These are phyloP conservation scores for Phytophthora pluvialis DNA, from an alignment of 352 stramenopile species.

Conservation along the genomic window DNA sequence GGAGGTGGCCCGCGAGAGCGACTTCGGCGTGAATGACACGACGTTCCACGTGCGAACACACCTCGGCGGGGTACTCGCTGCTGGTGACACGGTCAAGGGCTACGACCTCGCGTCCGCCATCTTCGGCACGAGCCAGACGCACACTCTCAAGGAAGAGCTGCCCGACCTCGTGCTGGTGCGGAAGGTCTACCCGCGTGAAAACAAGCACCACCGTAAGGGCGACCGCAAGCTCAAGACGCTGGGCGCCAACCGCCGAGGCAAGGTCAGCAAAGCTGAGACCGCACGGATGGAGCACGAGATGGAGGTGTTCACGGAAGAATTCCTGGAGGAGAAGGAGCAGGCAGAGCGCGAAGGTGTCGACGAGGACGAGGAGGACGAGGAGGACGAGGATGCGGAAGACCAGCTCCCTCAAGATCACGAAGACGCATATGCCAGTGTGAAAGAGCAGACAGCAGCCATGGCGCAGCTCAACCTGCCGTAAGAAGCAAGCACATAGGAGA, in stretches of 20 bases:
- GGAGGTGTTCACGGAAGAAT: constrained; percentile 69
- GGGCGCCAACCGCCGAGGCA: constrained; percentile 36
- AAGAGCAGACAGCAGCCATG: constrained; percentile 39
- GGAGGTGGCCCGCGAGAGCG: constrained; percentile 67
- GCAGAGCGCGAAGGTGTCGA: constrained; percentile 34
- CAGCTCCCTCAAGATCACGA: constrained; percentile 14
- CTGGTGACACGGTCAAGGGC: constrained; percentile 73
- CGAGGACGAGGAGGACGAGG: constrained; percentile 27
- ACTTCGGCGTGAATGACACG: constrained; percentile 86
- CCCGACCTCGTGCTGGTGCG: constrained; percentile 81
- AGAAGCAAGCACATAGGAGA: constrained; percentile 5
- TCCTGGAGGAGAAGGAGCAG: constrained; percentile 56
- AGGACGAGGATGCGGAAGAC: constrained; percentile 21
- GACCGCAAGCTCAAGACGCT: constrained; percentile 58
- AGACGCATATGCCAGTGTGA: constrained; percentile 20
- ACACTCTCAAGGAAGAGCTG: constrained; percentile 61
- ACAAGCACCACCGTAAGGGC: constrained; percentile 41
- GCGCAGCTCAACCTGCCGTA: constrained; percentile 34
- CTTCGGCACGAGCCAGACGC: constrained; percentile 54
- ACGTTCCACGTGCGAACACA: constrained; percentile 73
- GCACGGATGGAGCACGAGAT: constrained; percentile 60
- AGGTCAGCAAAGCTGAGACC: constrained; percentile 63
- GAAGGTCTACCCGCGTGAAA: constrained; percentile 66
- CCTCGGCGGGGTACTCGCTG: constrained; percentile 59
- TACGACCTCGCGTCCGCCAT: constrained; percentile 71